Evolutionary conservation across 1,284 basidiomycete genomes (phyloP).

Genomic region (Trametes sp.): DNA sequence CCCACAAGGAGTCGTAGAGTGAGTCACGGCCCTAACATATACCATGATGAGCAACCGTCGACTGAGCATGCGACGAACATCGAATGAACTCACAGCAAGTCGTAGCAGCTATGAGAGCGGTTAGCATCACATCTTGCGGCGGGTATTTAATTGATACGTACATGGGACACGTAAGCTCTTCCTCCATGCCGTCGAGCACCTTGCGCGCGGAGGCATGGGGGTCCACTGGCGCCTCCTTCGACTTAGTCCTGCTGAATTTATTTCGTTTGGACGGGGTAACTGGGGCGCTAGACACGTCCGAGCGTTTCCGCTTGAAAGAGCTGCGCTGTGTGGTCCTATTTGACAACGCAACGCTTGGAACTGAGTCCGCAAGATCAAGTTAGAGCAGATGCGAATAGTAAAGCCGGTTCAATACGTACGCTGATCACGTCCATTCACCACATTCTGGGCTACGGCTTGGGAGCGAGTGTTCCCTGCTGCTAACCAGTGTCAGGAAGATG

Average conservation of each 20-base stretch:
- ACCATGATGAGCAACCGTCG: no score
- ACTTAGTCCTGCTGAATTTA: conserved; percentile 27
- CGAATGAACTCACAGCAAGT: conserved; percentile 42
- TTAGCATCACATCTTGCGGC: neutral
- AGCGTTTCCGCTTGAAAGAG: conserved; percentile 19
- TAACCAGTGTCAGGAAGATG: neutral
- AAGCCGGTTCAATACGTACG: neutral
- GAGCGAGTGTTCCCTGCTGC: neutral
- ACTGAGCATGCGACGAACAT: no score
- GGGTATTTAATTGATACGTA: conserved; percentile 28
- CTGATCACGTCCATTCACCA: neutral
- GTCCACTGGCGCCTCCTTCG: conserved; percentile 26
- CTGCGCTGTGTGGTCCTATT: neutral
- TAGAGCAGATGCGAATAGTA: neutral
- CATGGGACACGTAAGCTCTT: conserved; percentile 45
- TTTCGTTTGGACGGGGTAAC: conserved; percentile 1
- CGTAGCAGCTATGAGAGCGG: conserved; percentile 39
- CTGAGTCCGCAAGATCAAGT: neutral
- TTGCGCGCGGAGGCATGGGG: conserved; percentile 29
- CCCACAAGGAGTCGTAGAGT: conserved; percentile 44
- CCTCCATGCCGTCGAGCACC: conserved; percentile 39
- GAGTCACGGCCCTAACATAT: conserved; percentile 41
- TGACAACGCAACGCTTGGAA: neutral
- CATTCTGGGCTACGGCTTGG: neutral
- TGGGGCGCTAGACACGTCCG: conserved; percentile 1